Conservation (phyloP, 441 rosid species). For the Sinapis alba region DNA sequence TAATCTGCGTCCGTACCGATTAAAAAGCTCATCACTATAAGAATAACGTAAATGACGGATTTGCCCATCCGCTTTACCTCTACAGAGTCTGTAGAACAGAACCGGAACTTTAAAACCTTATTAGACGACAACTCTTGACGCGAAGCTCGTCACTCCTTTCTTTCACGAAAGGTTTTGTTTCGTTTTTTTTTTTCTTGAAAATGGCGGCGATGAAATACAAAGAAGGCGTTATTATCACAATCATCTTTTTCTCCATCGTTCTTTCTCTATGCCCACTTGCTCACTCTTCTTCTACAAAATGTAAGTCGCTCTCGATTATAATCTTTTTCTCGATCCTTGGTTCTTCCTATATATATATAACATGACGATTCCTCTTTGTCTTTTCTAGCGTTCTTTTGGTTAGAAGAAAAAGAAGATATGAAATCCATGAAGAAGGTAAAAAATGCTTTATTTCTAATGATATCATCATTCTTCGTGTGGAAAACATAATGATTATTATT, state of each 20-base stretch:
- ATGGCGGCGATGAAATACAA: conserved; percentile 39
- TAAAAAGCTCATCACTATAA: background rate
- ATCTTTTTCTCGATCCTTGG: background rate
- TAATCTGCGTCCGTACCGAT: conserved; percentile 27
- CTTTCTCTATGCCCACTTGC: background rate
- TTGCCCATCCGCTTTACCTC: conserved; percentile 15
- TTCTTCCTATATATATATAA: background rate
- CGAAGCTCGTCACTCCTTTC: conserved; percentile 8
- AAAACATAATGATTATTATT: background rate
- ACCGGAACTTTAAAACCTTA: conserved; percentile 20
- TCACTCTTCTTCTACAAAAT: conserved; percentile 31
- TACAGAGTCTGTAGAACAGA: conserved; percentile 29
- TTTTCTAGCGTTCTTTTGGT: conserved; percentile 31
- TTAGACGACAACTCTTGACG: conserved; percentile 27
- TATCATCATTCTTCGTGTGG: background rate
- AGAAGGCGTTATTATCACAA: conserved; percentile 27
- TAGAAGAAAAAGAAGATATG: conserved; percentile 23
- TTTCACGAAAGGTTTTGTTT: background rate
- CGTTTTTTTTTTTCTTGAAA: background rate
- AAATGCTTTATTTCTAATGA: background rate
- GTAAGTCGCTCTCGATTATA: conserved; percentile 10
- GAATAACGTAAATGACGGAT: conserved; percentile 14
- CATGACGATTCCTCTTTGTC: conserved; percentile 3
- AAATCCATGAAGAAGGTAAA: conserved; percentile 32
- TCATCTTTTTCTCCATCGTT: conserved; percentile 20